Base-by-base conservation (phyloP, 2,329 filamentous ascomycete species). In the Hirsutella minnesotensis region DNA sequence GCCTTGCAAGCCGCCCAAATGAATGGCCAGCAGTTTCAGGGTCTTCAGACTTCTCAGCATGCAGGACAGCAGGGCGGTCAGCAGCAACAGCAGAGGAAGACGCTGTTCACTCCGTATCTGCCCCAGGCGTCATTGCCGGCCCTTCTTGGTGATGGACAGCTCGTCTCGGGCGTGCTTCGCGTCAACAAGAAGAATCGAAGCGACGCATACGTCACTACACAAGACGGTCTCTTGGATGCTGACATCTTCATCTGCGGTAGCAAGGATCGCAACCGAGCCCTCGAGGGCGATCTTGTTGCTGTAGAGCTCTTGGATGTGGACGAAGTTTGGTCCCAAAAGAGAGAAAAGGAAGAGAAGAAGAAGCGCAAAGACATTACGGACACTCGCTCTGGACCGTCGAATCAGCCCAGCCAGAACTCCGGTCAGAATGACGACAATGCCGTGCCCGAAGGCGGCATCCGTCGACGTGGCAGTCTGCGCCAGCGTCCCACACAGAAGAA, bases 141-240 rank as follows among this genome's bases (percentile, higher is more conserved):
- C 40, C 76, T 98, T 33, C 77, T 96, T 45, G 82, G 79, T 47
- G 87, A 95, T 56, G 92, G 92, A 16, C 88, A 95, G 64, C 81
- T 98, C 45, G 92, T 98, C 43, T 90, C 90, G 47, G 92, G 92
- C 68, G 88, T 95, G 53, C 82, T 98, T 41, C 86, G 92, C 47
- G 92, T 98, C 51, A 98, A 98, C 77, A 98, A 96, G 73, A 98
- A 98, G 75, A 98, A 98, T 67, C 83, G 92, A 49, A 96, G 90
- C 55, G 92, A 98, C 64, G 92, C 92, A 22, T 98, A 98, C 56
- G 92, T 98, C 43, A 92, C 92, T 10, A 95, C 88, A 12, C 81
- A 84, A 47, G 92, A 98, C 59, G 79, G 79, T 38, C 68, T 83
- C 46, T 75, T 98, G 39, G 92, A 96, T 64, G 90, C 92, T 36